Percentiles rank a stretch among this genome's conserved stretches.
phyloP scores from a whole-genome alignment of 1,284 basidiomycete genomes.

The Ceratobasidium sp. region DNA sequence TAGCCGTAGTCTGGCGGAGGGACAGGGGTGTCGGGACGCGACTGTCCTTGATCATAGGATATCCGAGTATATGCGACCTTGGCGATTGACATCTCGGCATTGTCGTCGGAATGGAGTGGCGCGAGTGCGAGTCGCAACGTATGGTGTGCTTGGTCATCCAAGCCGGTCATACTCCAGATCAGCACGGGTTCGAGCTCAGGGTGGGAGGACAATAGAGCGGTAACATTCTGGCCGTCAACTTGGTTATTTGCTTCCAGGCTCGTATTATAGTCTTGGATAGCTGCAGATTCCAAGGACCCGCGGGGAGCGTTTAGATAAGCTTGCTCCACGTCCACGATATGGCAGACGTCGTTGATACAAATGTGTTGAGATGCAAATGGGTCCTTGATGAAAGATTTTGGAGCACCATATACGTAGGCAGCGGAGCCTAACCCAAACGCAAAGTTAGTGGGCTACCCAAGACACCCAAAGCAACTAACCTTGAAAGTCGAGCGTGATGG shows the following conservation, averaged over 20 bases:
- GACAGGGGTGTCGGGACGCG: neutral
- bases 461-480: neutral
- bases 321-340: constrained; percentile 9
- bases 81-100: constrained; percentile 17
- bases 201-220: neutral
- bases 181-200: constrained; percentile 7
- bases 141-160: neutral
- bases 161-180: constrained; percentile 19
- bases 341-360: constrained; percentile 11
- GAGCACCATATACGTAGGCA: constrained; percentile 7
- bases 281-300: neutral
- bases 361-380: constrained; percentile 17
- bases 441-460: neutral
- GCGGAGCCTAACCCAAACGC: constrained; percentile 2
- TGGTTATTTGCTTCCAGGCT: neutral
- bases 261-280: neutral
- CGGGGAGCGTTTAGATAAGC: neutral
- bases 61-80: constrained; percentile 3
- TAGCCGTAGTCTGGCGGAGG: neutral
- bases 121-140: constrained; percentile 3
- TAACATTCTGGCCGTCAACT: neutral
- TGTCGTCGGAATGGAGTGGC: neutral
- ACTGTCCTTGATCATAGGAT: neutral
- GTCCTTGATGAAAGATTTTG: neutral
- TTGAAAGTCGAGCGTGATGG: constrained; percentile 5